Evolutionary conservation across 2,329 filamentous ascomycete genomes (phyloP), one percentile per base, ranked within the genome.

Genomic region (Colletotrichum nymphaeae): DNA sequence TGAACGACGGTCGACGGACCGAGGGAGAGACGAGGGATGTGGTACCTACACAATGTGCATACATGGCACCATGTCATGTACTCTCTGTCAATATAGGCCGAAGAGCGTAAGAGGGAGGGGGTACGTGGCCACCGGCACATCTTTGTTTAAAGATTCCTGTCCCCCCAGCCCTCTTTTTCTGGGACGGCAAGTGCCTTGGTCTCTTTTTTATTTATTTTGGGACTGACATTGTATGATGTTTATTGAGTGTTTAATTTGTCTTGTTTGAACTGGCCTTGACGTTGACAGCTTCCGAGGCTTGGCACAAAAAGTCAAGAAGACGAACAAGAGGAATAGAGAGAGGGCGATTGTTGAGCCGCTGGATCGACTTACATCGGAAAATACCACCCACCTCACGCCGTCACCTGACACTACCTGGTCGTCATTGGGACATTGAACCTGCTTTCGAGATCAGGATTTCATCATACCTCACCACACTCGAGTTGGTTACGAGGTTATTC

Each of bases 171-270:
- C 35, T 49, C 32, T 60, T 22, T 62, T 64, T 22, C 66, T 58
- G 65, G 65, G 52, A 59, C 53, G 32, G 66, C 11, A 53, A 37
- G 32, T 26, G 24, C 30, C 66, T 46, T 32, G 37, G 28, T 2
- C 19, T 49, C 42, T n/a, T n/a, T 42, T 42, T 62, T 63, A 19
- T 46, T 26, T 55, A 37, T 62, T 69, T 56, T 53, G 70, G 66
- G 66, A 64, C 60, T 55, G 66, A n/a, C 66, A 64, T 16, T 56
- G 70, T 65, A 42, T 64, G 55, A 60, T 37, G 57, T 70, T 56
- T 65, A 70, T 73, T 65, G 55, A 57, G 60, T 56, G 55, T 65
- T 56, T 70, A 73, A 73, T 73, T 65, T 73, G 66, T 65, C 30
- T 70, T 70, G 70, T 73, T 70, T 73, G 66, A 73, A 46, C 56